A percentile compares a stretch with the other conserved stretches of the same genome.
These are phyloP conservation scores for Fomes fomentarius DNA, from an alignment of 1,284 basidiomycete species.

Conservation along the genomic window DNA sequence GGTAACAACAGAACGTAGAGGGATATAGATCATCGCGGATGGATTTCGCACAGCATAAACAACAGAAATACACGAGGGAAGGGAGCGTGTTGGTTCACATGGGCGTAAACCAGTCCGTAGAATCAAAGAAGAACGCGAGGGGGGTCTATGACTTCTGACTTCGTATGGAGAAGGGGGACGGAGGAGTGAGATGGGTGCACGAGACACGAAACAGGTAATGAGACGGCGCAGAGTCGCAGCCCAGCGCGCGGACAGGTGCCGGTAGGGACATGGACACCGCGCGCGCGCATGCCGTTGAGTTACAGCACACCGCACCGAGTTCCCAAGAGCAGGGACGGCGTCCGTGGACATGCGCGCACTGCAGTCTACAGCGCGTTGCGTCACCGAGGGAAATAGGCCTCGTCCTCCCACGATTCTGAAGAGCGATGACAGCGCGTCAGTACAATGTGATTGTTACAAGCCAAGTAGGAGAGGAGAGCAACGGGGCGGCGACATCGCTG, in stretches of 20 bases:
- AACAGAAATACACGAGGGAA: neutral
- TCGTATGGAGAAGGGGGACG: neutral
- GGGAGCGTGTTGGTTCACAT: neutral
- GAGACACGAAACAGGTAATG: too few species aligned
- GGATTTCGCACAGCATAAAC: neutral
- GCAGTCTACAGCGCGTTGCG: neutral
- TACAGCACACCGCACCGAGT: neutral
- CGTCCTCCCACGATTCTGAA: conserved; percentile 31
- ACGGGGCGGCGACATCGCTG: too few species aligned
- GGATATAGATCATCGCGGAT: neutral
- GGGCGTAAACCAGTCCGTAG: neutral
- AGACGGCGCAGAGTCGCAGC: neutral
- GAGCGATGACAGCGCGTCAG: neutral
- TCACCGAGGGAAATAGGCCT: conserved; percentile 31
- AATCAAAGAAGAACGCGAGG: neutral
- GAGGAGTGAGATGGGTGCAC: neutral
- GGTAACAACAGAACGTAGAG: neutral
- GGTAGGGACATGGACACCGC: neutral
- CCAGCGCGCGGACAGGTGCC: neutral
- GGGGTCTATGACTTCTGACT: neutral
- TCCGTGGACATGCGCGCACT: neutral
- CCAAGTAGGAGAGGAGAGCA: too few species aligned
- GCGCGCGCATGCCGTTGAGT: neutral
- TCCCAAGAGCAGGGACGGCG: neutral
- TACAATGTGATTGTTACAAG: neutral